These are phyloP conservation scores for Stagonosporopsis cucurbitacearum DNA, from an alignment of 2,329 filamentous ascomycete species.

Conservation along the genomic window DNA sequence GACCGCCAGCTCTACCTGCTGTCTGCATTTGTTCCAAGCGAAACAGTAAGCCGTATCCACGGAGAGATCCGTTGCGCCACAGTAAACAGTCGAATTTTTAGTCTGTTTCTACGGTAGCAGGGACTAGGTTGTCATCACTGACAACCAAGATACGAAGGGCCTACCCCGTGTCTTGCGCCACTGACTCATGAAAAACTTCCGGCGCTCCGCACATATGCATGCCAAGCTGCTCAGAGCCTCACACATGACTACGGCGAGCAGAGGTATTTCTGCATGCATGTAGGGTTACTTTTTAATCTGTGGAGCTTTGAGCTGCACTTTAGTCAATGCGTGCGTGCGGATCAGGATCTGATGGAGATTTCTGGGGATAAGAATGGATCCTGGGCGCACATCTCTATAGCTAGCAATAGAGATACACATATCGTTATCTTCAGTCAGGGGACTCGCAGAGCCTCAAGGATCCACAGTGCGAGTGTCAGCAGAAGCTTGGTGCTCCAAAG, in stretches of 20 bases:
- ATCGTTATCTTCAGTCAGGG: too few species aligned
- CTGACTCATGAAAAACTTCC: background rate
- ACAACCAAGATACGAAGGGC: background rate
- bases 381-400: too few species aligned
- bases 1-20: background rate
- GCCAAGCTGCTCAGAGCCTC: background rate
- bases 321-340: too few species aligned
- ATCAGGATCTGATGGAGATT: too few species aligned
- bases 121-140: background rate
- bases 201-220: background rate
- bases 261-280: background rate
- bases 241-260: background rate
- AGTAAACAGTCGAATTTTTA: too few species aligned
- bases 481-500: background rate
- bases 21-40: background rate
- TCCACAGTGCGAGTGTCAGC: background rate
- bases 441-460: background rate
- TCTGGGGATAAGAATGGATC: too few species aligned
- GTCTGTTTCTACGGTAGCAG: background rate
- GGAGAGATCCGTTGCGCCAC: too few species aligned
- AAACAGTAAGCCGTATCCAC: background rate
- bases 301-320: too few species aligned
- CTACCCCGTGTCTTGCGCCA: background rate
- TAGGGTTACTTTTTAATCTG: too few species aligned
- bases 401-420: too few species aligned